Conservation (phyloP, 1,139 yeast species). For the Lodderomyces jiufengensis region DNA sequence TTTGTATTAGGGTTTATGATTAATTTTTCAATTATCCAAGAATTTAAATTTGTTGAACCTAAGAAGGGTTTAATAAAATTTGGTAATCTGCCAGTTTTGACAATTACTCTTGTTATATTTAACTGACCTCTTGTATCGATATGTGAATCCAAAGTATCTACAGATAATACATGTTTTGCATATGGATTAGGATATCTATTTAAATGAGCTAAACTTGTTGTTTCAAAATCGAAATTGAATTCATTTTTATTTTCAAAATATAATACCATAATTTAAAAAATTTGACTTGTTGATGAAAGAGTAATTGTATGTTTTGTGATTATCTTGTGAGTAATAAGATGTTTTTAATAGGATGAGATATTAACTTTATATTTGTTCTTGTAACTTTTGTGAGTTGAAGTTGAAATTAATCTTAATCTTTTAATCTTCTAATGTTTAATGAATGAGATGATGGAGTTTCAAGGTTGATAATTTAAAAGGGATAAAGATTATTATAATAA, state of each 20-base stretch:
- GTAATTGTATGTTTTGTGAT: too few species aligned
- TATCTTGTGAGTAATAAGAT: too few species aligned
- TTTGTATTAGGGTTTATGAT: slow-evolving; percentile 62
- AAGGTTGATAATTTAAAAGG: too few species aligned
- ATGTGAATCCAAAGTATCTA: slow-evolving; percentile 65
- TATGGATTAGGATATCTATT: slow-evolving; percentile 90
- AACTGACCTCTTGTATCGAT: slow-evolving; percentile 64
- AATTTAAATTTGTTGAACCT: slow-evolving; percentile 59
- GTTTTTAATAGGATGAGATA: too few species aligned
- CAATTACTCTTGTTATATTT: slow-evolving; percentile 69
- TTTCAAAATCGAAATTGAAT: slow-evolving; percentile 63
- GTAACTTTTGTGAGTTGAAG: too few species aligned
- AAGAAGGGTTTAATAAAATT: slow-evolving; percentile 74
- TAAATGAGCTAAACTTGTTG: slow-evolving; percentile 76
- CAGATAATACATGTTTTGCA: slow-evolving; percentile 82
- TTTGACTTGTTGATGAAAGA: not conserved
- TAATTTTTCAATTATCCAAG: slow-evolving; percentile 83
- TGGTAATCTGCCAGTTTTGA: slow-evolving; percentile 81
- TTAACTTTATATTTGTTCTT: too few species aligned
- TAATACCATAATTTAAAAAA: slow-evolving; percentile 51
- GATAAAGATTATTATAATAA: too few species aligned
- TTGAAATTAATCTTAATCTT: too few species aligned
- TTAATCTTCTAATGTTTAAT: too few species aligned
- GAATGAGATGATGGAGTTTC: too few species aligned
- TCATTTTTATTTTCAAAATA: slow-evolving; percentile 55